Evolutionary conservation across 2,329 filamentous ascomycete genomes (phyloP), one percentile per base, ranked within the genome.

Genomic region (Ophiocordyceps camponoti-rufipedis): DNA sequence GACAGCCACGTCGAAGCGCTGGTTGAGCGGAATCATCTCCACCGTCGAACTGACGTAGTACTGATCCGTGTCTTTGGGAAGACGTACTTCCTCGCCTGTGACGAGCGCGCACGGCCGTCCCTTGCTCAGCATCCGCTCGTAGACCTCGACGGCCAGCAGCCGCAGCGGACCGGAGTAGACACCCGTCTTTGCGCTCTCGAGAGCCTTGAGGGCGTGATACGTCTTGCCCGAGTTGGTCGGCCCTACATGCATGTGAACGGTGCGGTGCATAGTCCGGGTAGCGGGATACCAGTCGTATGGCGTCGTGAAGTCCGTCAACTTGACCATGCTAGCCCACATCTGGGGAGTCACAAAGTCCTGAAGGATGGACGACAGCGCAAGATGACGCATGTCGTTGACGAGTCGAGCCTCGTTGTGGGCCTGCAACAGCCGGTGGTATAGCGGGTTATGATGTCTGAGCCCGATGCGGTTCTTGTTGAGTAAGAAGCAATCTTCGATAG

Each of bases 211-310:
- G 1, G 91, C 93, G 58, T 87, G 82, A 58, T 96, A 98, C 0
- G 93, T 98, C 69, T 98, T 98, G 47, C 91, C 91, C 1, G 91
- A 96, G 61, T 98, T 98, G 2, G 91, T 98, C 1, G 91, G 91
- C 0, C 91, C 91, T 44, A 98, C 87, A 55, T 98, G 91, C 18
- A 98, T 68, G 64, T 96, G 86, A 39, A 98, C 74, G 0, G 78
- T 89, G 41, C 91, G 74, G 55, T 88, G 84, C 54, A 91, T 69
- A 42, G 76, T 71, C 48, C 93, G 75, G 2, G 91, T 91, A 4
- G 75, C 78, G 1, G 89, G 86, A 57, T 82, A 96, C 89, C 89
- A 96, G 60, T 98, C 91, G 45, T 80, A 74, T 0, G 91, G 91
- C 60, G 79, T 87, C n/a, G 87, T 76, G 52, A 94, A 66, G 62